Conservation (phyloP, 306 rosid genomes). For the Glycine latifolia region DNA sequence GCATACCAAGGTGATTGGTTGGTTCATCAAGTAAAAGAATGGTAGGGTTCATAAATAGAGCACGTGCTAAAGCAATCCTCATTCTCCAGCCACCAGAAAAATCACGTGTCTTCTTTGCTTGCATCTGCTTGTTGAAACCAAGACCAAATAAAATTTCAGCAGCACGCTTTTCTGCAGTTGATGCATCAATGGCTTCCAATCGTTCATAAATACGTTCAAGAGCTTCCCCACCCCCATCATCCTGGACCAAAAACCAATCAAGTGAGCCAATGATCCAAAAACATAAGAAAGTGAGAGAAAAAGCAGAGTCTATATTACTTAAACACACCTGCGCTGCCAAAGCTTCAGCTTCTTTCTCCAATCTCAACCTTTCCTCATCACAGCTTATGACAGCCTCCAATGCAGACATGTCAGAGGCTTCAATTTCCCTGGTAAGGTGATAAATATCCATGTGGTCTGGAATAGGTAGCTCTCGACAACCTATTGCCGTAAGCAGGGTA, state of each 20-base stretch:
- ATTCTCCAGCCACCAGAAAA: conserved; percentile 99
- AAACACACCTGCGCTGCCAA: conserved; percentile 80
- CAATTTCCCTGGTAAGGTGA: conserved; percentile 91
- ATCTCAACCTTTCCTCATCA: conserved; percentile 90
- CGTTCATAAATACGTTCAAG: conserved; percentile 94
- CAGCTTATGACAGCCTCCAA: conserved; percentile 90
- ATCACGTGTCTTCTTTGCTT: conserved; percentile 86
- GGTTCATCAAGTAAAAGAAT: conserved; percentile 96
- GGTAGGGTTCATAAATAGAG: conserved; percentile 94
- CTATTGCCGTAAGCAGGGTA: conserved; percentile 86
- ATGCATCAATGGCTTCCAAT: conserved; percentile 87
- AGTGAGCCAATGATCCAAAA: neutral
- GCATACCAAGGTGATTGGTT: conserved; percentile 93
- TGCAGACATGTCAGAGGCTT: conserved; percentile 96
- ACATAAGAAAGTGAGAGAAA: neutral
- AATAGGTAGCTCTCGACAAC: conserved; percentile 89
- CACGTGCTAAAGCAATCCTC: conserved; percentile 98
- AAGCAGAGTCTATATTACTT: neutral
- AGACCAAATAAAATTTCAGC: conserved; percentile 96
- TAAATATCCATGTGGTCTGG: conserved; percentile 98
- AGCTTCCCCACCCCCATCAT: conserved; percentile 95
- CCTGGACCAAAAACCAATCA: conserved; percentile 54
- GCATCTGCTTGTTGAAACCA: conserved; percentile 96
- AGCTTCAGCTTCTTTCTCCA: conserved; percentile 91
- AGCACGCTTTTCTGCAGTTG: conserved; percentile 99